Evolutionary conservation across 257 asterid genomes (phyloP), one percentile per base, ranked within the genome.

Genomic region (Anisodus tanguticus): DNA sequence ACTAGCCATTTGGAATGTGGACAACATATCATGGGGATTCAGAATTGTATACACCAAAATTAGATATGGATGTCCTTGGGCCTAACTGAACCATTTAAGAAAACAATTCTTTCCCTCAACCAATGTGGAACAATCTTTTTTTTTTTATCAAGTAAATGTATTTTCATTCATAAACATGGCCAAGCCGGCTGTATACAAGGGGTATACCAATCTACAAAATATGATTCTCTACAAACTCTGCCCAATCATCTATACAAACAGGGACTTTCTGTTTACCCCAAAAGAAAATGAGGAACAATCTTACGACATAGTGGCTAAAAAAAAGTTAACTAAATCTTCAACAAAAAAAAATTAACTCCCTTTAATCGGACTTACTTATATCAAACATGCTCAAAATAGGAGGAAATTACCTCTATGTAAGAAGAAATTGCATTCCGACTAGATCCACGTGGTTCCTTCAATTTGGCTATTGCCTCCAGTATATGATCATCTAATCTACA

Each of bases 361-460:
- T 9, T 47, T 45, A 62, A 41, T 72, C 41, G 2, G 9, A 72
- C 35, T 9, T 17, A 39, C 54, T 69, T 72, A 2, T 47, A 47
- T 51, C 63, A 76, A 51, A 26, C 26, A 13, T 26, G 13, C 63
- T 76, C 6, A 53, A 53, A 26, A 77, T 49, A 31, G 64, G 31
- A 54, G 17, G 16, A 49, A 11, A 88, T 62, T 88, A 97, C 99
- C 99, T 89, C 97, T 68, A 97, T 91, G 92, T 89, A 95, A 54
- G 88, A 89, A 57, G 90, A 84, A 88, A 97, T 91, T 79, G 93
- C 87, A 85, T 84, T 85, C 64, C 94, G 92, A 89, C 90, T 89
- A 84, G 99, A 92, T 82, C 99, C 98, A 72, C 93, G 97, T 17
- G 98, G 97, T 86, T 94, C 98, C 91, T 97, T 97, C 90, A 97